Conservation (phyloP, 768 basidiomycete genomes). For the Pleurotus tuoliensis region DNA sequence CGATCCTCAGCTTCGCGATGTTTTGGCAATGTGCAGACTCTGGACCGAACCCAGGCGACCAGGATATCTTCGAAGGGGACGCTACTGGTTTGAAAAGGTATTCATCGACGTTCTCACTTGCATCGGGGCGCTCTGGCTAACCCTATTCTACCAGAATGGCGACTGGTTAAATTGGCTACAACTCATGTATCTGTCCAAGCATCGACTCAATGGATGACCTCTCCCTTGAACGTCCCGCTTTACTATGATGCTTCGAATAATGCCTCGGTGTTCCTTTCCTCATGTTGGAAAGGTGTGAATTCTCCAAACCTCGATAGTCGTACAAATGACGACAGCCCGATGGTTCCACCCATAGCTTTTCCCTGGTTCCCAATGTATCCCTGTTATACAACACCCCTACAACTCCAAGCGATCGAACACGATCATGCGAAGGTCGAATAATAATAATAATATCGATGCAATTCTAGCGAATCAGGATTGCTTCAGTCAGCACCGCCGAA, state of each 20-base stretch:
- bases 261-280: not conserved
- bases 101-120: not conserved
- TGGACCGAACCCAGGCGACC: conserved; percentile 54
- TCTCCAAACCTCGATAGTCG: not conserved
- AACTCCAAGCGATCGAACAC: not conserved
- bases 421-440: conserved; percentile 7
- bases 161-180: not conserved
- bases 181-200: not conserved
- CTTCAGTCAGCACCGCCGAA: not conserved
- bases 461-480: not conserved
- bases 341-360: not conserved
- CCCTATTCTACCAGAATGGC: not conserved
- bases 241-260: not conserved
- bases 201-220: not conserved
- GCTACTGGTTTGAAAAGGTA: conserved; percentile 36
- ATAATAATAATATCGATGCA: conserved; percentile 9
- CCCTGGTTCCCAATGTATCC: not conserved
- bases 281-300: not conserved
- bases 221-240: not conserved
- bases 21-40: conserved; percentile 62
- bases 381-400: conserved; percentile 4
- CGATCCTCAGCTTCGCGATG: conserved; percentile 34
- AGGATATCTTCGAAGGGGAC: conserved; percentile 54
- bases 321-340: not conserved
- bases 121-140: not conserved